Conservation (phyloP, 83 land plant species). For the Diphasiastrum complanatum region DNA sequence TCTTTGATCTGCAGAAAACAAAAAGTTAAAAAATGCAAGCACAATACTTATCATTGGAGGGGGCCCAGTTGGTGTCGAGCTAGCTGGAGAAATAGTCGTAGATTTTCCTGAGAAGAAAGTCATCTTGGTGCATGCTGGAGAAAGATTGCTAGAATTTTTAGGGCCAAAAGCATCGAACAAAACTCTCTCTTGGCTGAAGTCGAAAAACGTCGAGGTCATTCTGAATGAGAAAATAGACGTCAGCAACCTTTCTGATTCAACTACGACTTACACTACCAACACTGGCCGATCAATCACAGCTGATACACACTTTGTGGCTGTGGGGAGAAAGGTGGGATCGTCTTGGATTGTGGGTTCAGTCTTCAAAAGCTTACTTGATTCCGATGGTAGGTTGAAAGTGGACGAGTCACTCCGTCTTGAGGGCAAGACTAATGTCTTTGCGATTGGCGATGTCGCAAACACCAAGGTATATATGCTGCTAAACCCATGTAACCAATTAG, state of each 20-base stretch:
- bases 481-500: too few species aligned
- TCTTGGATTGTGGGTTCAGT: constrained; percentile 60
- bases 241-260: constrained; percentile 23
- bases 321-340: constrained; percentile 49
- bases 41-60: constrained; percentile 78
- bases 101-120: constrained; percentile 85
- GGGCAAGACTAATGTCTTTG: constrained; percentile 61
- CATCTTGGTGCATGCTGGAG: constrained; percentile 55
- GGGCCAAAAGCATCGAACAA: constrained; percentile 65
- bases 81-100: constrained; percentile 71
- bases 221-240: constrained; percentile 47
- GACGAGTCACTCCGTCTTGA: constrained; percentile 55
- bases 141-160: constrained; percentile 63
- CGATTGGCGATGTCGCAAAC: constrained; percentile 72
- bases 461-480: constrained; percentile 36
- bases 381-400: constrained; percentile 52
- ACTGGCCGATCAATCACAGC: constrained; percentile 46
- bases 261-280: constrained; percentile 35
- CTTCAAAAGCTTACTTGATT: constrained; percentile 34
- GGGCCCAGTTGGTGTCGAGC: constrained; percentile 85
- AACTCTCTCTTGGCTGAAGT: constrained; percentile 56
- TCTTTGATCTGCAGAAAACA: constrained; percentile 31
- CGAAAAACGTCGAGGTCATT: constrained; percentile 63
- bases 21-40: constrained; percentile 49
- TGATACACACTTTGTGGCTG: constrained; percentile 67